These are phyloP conservation scores for Vitis hybrid DNA, from an alignment of 177 flowering plant genomes.

Conservation along the genomic window DNA sequence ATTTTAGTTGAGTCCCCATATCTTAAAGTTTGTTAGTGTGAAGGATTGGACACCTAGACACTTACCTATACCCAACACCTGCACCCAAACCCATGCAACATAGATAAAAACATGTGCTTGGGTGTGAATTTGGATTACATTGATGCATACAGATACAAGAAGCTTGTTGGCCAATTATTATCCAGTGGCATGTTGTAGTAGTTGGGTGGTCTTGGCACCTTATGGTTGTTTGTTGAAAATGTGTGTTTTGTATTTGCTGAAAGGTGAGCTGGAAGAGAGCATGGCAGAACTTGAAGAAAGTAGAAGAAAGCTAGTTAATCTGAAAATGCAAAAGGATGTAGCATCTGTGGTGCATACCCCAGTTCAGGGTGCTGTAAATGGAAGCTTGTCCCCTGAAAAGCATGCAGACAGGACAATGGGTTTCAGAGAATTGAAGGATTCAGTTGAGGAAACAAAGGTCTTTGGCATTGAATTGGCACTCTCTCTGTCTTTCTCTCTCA, in stretches of 20 bases:
- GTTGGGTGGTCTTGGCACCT: background rate
- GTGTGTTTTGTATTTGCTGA: constrained; percentile 17
- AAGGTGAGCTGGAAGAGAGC: constrained; percentile 91
- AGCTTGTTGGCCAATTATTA: background rate
- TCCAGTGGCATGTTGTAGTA: background rate
- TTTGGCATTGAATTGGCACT: background rate
- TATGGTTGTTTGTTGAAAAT: constrained; percentile 4
- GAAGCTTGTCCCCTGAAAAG: constrained; percentile 72
- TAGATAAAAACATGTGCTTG: too few relatives aligned
- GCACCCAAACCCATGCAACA: too few relatives aligned
- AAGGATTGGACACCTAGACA: too few relatives aligned
- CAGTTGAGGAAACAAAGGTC: constrained; percentile 89
- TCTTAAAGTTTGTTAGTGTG: too few relatives aligned
- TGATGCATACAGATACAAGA: background rate
- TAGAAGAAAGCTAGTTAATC: constrained; percentile 75
- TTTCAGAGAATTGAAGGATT: constrained; percentile 65
- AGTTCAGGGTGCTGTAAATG: constrained; percentile 50
- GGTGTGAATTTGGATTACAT: too few relatives aligned
- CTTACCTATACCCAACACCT: too few relatives aligned
- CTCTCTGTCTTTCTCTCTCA: background rate
- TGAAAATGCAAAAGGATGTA: constrained; percentile 78
- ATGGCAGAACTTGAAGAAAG: constrained; percentile 92
- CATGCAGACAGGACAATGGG: constrained; percentile 51
- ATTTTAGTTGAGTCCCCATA: too few relatives aligned
- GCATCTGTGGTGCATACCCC: constrained; percentile 46